These are phyloP conservation scores for Kwoniella europaea DNA, from an alignment of 768 basidiomycete genomes.

Conservation along the genomic window DNA sequence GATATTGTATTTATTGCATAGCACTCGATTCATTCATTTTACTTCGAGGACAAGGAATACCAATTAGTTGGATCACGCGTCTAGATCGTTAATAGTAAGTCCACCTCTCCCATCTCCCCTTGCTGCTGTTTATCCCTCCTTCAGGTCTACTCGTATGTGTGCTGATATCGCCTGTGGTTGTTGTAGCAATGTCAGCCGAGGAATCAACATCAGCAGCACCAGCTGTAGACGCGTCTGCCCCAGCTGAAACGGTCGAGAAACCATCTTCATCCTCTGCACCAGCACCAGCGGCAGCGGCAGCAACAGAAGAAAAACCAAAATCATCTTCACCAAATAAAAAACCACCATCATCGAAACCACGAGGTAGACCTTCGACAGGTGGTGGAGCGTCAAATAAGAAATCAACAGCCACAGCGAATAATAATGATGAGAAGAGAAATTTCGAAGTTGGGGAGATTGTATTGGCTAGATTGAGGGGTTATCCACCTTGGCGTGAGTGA, in stretches of 20 bases:
- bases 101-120: background rate
- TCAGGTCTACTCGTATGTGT: background rate
- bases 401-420: slow-evolving; percentile 1
- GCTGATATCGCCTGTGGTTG: background rate
- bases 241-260: background rate
- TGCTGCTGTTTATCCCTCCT: too few relatives aligned
- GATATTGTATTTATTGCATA: background rate
- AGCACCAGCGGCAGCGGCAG: slow-evolving; percentile 14
- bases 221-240: slow-evolving; percentile 25
- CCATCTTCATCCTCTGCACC: background rate
- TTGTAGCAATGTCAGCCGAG: slow-evolving; percentile 26
- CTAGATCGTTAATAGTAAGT: slow-evolving; percentile 3
- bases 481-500: slow-evolving; percentile 89
- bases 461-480: slow-evolving; percentile 90
- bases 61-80: background rate
- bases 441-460: slow-evolving; percentile 83
- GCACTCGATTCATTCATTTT: background rate
- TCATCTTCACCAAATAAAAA: slow-evolving; percentile 29
- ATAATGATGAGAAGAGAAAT: slow-evolving; percentile 24
- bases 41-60: slow-evolving; percentile 3
- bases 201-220: slow-evolving; percentile 19
- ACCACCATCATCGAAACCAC: slow-evolving; percentile 24
- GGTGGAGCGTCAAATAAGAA: slow-evolving; percentile 29
- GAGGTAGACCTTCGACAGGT: slow-evolving; percentile 27
- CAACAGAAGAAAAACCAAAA: slow-evolving; percentile 17